phyloP scores from a whole-genome alignment of 2,329 filamentous ascomycete species.

The Talaromyces sp. region DNA sequence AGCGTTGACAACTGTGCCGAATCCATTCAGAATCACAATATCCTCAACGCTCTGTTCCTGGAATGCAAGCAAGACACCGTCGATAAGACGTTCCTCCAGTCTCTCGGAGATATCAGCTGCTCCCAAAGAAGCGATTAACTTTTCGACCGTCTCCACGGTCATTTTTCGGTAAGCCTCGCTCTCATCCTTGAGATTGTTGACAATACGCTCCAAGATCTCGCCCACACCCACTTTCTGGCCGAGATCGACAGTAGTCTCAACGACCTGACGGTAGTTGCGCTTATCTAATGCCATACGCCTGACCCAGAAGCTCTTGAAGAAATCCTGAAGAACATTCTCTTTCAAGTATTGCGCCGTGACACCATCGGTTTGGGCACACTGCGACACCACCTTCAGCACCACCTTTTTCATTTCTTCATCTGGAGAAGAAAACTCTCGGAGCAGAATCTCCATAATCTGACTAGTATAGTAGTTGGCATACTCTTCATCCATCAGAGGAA shows the following conservation, averaged over 20 bases:
- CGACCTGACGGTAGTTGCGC: conserved; percentile 95
- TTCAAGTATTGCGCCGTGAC: conserved; percentile 94
- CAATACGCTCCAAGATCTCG: conserved; percentile 90
- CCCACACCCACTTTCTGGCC: conserved; percentile 97
- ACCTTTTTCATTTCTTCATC: conserved; percentile 99
- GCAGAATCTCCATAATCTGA: conserved; percentile 97
- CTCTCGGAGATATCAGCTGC: conserved; percentile 92
- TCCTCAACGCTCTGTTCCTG: conserved; percentile 98
- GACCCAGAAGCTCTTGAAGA: conserved; percentile 99
- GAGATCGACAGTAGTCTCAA: conserved; percentile 95
- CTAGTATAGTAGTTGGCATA: conserved; percentile 99
- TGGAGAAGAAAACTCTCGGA: conserved; percentile 92
- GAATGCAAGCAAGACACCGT: conserved; percentile 93
- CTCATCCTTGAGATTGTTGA: conserved; percentile 95
- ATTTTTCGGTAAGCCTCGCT: conserved; percentile 98
- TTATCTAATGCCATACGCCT: conserved; percentile 95
- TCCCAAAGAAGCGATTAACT: conserved; percentile 87
- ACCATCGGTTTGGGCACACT: conserved; percentile 90
- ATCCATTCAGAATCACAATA: conserved; percentile 92
- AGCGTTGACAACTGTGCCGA: conserved; percentile 95
- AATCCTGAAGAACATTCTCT: conserved; percentile 90
- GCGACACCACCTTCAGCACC: conserved; percentile 92
- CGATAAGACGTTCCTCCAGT: conserved; percentile 88
- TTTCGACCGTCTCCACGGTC: conserved; percentile 97
- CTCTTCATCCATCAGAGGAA: conserved; percentile 98